Percentiles rank a stretch among this genome's conserved stretches.
These are phyloP conservation scores for Middelhovenomyces tepae DNA, from an alignment of 805 yeast genomes.

Conservation along the genomic window DNA sequence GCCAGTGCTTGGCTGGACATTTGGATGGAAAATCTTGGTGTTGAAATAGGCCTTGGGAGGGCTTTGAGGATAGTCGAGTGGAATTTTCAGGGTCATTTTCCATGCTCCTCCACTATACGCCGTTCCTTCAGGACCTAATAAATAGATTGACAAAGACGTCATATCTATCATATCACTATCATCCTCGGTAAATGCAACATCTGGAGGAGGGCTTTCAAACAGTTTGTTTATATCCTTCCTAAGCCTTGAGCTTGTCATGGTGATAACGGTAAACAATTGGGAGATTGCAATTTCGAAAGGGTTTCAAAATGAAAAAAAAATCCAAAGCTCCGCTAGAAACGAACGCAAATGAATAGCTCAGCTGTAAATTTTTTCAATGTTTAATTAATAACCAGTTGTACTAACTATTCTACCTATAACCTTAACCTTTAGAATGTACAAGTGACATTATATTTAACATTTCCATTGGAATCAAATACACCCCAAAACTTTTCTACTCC, in stretches of 20 bases:
- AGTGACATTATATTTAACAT: constrained; percentile 25
- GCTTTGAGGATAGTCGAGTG: constrained; percentile 33
- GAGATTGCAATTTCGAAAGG: not conserved
- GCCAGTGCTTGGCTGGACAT: constrained; percentile 24
- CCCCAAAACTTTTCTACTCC: constrained; percentile 93
- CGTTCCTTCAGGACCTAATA: constrained; percentile 34
- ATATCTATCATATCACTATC: constrained; percentile 4
- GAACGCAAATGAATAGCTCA: constrained; percentile 2
- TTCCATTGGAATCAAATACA: constrained; percentile 44
- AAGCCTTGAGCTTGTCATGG: constrained; percentile 5
- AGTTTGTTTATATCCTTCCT: constrained; percentile 9
- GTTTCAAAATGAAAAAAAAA: constrained; percentile 2
- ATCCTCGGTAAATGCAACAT: constrained; percentile 4
- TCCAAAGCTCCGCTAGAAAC: constrained; percentile 3
- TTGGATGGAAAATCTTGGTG: constrained; percentile 24
- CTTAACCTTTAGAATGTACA: constrained; percentile 16
- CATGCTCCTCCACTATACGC: constrained; percentile 40
- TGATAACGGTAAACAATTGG: too few relatives aligned
- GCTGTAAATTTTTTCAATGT: constrained; percentile 5
- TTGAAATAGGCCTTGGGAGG: constrained; percentile 39
- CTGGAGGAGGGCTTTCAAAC: constrained; percentile 9
- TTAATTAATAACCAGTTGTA: not conserved
- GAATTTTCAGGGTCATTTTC: constrained; percentile 33
- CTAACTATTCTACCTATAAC: constrained; percentile 1
- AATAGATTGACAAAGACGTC: constrained; percentile 2